A percentile compares a stretch with the other conserved stretches of the same genome.
Evolutionary conservation across 1,284 basidiomycete species (phyloP).

Genomic region (Gastroboletus turbinatus): DNA sequence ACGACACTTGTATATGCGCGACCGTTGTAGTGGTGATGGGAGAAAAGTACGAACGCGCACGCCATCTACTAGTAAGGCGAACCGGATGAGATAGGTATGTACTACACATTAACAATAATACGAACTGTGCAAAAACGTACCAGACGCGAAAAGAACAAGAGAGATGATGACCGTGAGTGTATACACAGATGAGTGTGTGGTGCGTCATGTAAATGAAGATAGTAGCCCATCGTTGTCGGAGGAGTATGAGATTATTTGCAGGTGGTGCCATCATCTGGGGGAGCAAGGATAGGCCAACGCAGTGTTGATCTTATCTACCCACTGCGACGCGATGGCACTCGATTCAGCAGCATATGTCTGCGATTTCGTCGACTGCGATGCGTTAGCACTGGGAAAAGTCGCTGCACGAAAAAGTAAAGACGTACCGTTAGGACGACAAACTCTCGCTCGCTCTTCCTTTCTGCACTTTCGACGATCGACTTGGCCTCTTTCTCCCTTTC

Average conservation of each 20-base stretch:
- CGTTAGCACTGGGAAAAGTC: not conserved
- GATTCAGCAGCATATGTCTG: constrained; percentile 51
- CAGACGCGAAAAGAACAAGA: not conserved
- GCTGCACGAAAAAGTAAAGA: not conserved
- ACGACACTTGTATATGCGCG: not conserved
- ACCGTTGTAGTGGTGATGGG: not conserved
- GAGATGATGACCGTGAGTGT: not conserved
- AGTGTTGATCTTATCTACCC: constrained; percentile 52
- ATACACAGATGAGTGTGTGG: not conserved
- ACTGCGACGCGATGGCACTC: constrained; percentile 39
- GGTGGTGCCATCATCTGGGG: not conserved
- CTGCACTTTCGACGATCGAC: constrained; percentile 47
- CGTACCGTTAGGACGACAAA: constrained; percentile 65
- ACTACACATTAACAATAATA: constrained; percentile 1
- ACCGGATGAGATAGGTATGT: not conserved
- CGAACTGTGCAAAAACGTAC: not conserved
- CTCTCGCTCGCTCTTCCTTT: constrained; percentile 55
- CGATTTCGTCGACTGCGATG: constrained; percentile 49
- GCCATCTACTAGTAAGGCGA: not conserved
- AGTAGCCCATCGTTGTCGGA: not conserved
- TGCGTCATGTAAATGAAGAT: not conserved
- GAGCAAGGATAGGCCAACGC: constrained; percentile 8
- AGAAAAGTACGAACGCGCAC: not conserved
- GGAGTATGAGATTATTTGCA: not conserved
- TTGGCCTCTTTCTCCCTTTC: constrained; percentile 42